A percentile compares a stretch with the other conserved stretches of the same genome.
Conservation (phyloP, 1,284 basidiomycete genomes). For the Cryptococcus sp. region DNA sequence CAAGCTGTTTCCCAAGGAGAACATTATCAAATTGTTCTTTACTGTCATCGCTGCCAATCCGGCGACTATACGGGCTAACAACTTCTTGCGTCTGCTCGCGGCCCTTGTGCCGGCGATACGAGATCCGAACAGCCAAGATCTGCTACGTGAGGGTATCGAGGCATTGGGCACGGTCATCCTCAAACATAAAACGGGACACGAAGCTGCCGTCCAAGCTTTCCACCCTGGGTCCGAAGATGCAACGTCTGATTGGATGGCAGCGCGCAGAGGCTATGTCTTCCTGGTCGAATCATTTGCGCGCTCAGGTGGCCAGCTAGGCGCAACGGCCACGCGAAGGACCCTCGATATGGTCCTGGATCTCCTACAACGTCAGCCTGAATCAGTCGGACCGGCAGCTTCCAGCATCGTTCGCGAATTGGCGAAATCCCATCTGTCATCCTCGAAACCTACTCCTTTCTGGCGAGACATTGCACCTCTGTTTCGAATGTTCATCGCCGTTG, state of each 20-base stretch:
- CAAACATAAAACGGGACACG: conserved; percentile 30
- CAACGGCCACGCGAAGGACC: conserved; percentile 57
- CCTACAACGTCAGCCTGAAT: conserved; percentile 53
- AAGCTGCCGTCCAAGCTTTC: conserved; percentile 55
- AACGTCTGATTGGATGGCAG: conserved; percentile 60
- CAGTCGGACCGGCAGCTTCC: conserved; percentile 26
- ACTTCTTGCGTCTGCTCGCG: conserved; percentile 66
- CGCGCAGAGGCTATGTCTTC: conserved; percentile 67
- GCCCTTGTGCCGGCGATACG: conserved; percentile 64
- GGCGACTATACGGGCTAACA: conserved; percentile 64
- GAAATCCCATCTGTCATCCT: conserved; percentile 29
- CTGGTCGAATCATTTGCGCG: conserved; percentile 62
- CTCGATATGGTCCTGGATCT: conserved; percentile 64
- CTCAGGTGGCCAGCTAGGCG: conserved; percentile 61
- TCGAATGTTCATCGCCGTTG: conserved; percentile 56
- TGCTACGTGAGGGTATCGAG: conserved; percentile 68
- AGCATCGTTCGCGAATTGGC: conserved; percentile 35
- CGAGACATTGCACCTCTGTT: conserved; percentile 64
- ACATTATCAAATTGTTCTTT: conserved; percentile 70
- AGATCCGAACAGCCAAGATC: conserved; percentile 58
- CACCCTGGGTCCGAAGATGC: conserved; percentile 52
- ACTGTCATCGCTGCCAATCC: conserved; percentile 78
- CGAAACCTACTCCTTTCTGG: conserved; percentile 60
- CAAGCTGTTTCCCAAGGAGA: conserved; percentile 62
- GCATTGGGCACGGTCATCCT: conserved; percentile 57